Conservation (phyloP, 164 flowering plant species). For the Vitis amurensis region DNA sequence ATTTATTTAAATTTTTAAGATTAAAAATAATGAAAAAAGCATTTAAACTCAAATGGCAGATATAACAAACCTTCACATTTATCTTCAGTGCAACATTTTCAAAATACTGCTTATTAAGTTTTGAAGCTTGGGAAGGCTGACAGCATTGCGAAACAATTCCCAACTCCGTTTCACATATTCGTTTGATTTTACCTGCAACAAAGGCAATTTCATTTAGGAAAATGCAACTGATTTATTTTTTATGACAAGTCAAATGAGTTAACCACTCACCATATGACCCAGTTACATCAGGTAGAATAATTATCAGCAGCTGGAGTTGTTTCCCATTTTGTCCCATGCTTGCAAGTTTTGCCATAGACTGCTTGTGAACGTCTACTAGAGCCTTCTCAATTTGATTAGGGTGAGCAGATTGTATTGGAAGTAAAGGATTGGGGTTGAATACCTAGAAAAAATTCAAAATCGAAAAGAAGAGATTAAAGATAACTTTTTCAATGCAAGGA, state of each 20-base stretch:
- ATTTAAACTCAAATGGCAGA: background rate
- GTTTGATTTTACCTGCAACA: constrained; percentile 47
- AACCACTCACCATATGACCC: constrained; percentile 70
- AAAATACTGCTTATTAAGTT: constrained; percentile 40
- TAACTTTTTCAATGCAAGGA: background rate
- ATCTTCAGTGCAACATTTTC: constrained; percentile 65
- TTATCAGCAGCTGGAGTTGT: constrained; percentile 61
- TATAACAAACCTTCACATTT: constrained; percentile 53
- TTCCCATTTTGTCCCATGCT: constrained; percentile 2
- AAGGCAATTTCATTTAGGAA: background rate
- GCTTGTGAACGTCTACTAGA: constrained; percentile 35
- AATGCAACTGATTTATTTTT: too few relatives aligned
- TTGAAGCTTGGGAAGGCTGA: constrained; percentile 37
- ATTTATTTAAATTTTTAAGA: background rate
- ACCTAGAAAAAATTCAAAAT: constrained; percentile 21
- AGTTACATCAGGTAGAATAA: constrained; percentile 67
- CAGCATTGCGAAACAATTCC: constrained; percentile 78
- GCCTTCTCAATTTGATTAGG: constrained; percentile 43
- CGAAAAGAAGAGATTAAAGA: background rate
- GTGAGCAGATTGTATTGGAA: constrained; percentile 30
- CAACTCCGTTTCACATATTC: constrained; percentile 62
- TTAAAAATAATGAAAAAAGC: background rate
- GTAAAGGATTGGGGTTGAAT: constrained; percentile 43
- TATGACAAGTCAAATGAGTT: background rate
- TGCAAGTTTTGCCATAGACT: constrained; percentile 10